Conservation (phyloP, 2,329 filamentous ascomycete genomes). For the Botryotinia globosa region DNA sequence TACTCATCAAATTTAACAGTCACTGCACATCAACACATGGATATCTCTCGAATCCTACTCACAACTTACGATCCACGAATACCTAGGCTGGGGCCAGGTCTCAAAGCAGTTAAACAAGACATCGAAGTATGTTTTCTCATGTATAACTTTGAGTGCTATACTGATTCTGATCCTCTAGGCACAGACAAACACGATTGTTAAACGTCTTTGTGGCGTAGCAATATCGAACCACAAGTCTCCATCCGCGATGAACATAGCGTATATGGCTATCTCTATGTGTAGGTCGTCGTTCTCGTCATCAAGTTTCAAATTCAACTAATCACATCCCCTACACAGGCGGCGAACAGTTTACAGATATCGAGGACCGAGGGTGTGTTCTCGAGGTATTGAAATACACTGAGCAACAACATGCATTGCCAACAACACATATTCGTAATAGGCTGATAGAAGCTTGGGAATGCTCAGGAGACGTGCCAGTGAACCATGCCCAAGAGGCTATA, state of each 20-base stretch:
- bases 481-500: not conserved
- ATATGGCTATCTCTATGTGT: slow-evolving; percentile 39
- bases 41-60: slow-evolving; percentile 42
- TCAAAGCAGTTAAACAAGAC: slow-evolving; percentile 19
- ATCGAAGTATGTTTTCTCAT: slow-evolving; percentile 24
- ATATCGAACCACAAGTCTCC: slow-evolving; percentile 27
- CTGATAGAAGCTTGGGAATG: slow-evolving; percentile 39
- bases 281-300: not conserved
- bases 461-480: slow-evolving; percentile 10
- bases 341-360: slow-evolving; percentile 35
- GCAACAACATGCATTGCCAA: slow-evolving; percentile 40
- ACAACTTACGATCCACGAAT: slow-evolving; percentile 42
- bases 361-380: slow-evolving; percentile 37
- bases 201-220: slow-evolving; percentile 28
- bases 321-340: slow-evolving; percentile 23
- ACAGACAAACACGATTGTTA: slow-evolving; percentile 25
- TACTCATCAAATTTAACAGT: slow-evolving; percentile 27
- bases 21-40: slow-evolving; percentile 43
- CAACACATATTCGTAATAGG: slow-evolving; percentile 35
- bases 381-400: slow-evolving; percentile 32
- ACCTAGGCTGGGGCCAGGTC: slow-evolving; percentile 27
- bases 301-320: not conserved
- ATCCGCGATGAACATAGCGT: slow-evolving; percentile 38
- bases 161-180: slow-evolving; percentile 15
- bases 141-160: not conserved